These are phyloP conservation scores for Tuber umbilicatum DNA, from an alignment of 495 filamentous ascomycete species.

Conservation along the genomic window DNA sequence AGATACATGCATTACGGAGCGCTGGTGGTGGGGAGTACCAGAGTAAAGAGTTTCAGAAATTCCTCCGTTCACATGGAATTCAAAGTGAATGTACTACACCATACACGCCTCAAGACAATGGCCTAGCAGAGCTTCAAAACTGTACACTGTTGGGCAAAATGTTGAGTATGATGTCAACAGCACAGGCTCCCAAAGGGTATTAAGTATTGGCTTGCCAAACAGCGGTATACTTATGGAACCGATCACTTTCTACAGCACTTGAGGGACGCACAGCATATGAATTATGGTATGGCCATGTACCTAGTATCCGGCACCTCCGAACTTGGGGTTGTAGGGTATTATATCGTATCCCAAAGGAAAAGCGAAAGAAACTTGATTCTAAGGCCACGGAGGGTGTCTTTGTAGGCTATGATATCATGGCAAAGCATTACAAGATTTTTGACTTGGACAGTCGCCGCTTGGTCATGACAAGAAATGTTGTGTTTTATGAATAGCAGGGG, in stretches of 20 bases:
- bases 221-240: neutral
- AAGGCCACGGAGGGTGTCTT: neutral
- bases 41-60: neutral
- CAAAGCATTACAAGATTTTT: neutral
- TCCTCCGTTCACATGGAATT: rapidly evolving
- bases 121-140: neutral
- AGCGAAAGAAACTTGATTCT: neutral
- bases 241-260: rapidly evolving
- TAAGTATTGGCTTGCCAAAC: neutral
- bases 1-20: neutral
- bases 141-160: neutral
- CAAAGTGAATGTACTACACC: neutral
- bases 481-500: neutral
- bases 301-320: neutral
- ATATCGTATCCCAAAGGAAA: neutral
- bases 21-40: neutral
- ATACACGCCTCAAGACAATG: neutral
- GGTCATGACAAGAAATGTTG: neutral
- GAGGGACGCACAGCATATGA: neutral
- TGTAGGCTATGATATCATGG: rapidly evolving
- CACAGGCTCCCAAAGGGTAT: rapidly evolving
- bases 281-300: neutral
- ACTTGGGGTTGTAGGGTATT: neutral
- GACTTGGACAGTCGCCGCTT: neutral
- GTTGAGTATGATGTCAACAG: neutral